Evolutionary conservation across 805 yeast genomes (phyloP), one percentile per base, ranked within the genome.

Genomic region (Yamadazyma scolyti): DNA sequence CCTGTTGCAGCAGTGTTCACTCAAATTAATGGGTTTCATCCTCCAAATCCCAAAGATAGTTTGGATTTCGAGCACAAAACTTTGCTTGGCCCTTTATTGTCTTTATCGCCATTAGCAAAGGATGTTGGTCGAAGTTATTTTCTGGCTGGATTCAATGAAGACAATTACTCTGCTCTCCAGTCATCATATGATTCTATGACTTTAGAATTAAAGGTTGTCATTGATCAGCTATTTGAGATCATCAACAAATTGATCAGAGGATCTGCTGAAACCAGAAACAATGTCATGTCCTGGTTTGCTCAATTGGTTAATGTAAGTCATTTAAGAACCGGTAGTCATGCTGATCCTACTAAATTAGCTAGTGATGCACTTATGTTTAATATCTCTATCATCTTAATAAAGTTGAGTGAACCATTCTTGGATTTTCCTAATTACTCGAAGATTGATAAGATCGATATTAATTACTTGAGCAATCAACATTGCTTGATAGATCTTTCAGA

Each of bases 331-430:
- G 96, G 96, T 31, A 78, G 82, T 41, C 95, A 85, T 52, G 82
- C 89, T 3, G 79, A 82, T 45, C 72, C 75, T 9, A 63, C 67
- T 10, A 72, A 76, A 34, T 61, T 84, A 30, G 79, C 95, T 1
- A 68, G 85, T 6, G 87, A 90, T 61, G 87, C 87, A 1, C 72
- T 93, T 39, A 82, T 88, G 83, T 65, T 79, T 31, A 90, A 90
- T 56, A 68, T 87, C 11, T 66, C 88, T 1, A 51, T 77, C 38
- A 64, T 89, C 1, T 59, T 88, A 38, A 70, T 82, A 37, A 76
- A 73, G 46, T 71, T 93, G 37, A 79, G 95, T 20, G 75, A 79
- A 50, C 98, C 98, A 18, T 90, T 93, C 49, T 66, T 85, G 38
- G 90, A 82, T 36, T 58, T 50, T 37, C 69, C 77, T 1, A 58